Percentiles rank a stretch among this genome's conserved stretches.
phyloP scores from a whole-genome alignment of 345 rosid genomes.

The Heritiera fomes region DNA sequence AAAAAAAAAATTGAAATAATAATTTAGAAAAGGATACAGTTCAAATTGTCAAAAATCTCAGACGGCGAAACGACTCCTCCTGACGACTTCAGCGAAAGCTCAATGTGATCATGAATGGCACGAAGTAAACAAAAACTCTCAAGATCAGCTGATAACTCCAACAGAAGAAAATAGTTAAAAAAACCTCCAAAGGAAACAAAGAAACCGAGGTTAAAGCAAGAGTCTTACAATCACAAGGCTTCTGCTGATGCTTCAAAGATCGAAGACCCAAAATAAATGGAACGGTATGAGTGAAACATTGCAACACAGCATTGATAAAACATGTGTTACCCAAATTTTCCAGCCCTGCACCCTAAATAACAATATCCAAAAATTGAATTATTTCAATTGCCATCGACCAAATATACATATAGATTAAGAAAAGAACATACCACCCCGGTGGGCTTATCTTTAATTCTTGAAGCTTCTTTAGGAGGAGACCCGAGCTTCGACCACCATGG shows the following conservation, averaged over 20 bases:
- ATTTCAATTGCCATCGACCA: neutral
- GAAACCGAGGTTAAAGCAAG: slow-evolving; percentile 2
- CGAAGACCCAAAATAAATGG: slow-evolving; percentile 60
- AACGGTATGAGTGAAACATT: slow-evolving; percentile 88
- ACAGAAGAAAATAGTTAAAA: neutral
- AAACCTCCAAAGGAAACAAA: neutral
- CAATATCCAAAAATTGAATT: neutral
- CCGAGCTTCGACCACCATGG: neutral
- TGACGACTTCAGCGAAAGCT: slow-evolving; percentile 46
- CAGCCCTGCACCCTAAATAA: slow-evolving; percentile 80
- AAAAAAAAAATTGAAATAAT: neutral
- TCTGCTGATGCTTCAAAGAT: slow-evolving; percentile 39
- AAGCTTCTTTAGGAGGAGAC: neutral
- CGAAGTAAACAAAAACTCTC: slow-evolving; percentile 60
- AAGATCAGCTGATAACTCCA: slow-evolving; percentile 46
- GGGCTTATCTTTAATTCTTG: neutral
- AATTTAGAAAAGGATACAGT: slow-evolving; percentile 25
- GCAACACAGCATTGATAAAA: slow-evolving; percentile 80
- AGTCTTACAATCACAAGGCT: slow-evolving; percentile 49
- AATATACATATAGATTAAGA: neutral
- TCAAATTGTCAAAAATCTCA: slow-evolving; percentile 43
- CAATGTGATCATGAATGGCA: slow-evolving; percentile 54
- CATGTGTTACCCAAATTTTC: slow-evolving; percentile 80
- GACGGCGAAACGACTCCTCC: slow-evolving; percentile 50
- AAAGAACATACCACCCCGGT: slow-evolving; percentile 21